phyloP scores from a whole-genome alignment of 192 early-diverging fungal species.

The Radiomyces spectabilis region DNA sequence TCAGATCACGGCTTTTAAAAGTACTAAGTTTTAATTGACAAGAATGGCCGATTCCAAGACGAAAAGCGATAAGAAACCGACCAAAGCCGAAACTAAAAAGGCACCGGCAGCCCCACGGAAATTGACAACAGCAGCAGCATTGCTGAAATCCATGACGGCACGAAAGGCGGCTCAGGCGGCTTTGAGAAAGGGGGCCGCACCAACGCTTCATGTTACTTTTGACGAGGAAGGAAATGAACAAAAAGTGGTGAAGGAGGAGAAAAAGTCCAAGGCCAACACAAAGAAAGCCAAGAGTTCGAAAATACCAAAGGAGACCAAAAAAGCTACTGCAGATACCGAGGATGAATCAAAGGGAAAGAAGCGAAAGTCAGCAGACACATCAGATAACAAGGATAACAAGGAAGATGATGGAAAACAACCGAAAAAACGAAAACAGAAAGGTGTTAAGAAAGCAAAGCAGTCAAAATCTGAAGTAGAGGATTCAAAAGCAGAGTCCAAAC shows the following conservation, averaged over 20 bases:
- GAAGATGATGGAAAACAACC: slow-evolving; percentile 1
- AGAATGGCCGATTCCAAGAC: too few relatives aligned
- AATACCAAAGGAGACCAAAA: slow-evolving; percentile 4
- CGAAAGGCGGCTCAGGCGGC: slow-evolving; percentile 9
- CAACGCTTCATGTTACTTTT: slow-evolving; percentile 6
- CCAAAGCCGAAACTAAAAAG: too few relatives aligned
- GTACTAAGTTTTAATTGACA: too few relatives aligned
- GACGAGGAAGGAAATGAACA: slow-evolving; percentile 9
- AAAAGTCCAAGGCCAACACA: slow-evolving; percentile 7
- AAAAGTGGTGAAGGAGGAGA: background rate
- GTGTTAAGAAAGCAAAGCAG: background rate
- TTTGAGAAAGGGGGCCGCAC: background rate
- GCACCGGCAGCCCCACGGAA: slow-evolving; percentile 6
- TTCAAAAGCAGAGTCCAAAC: background rate
- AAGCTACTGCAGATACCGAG: background rate
- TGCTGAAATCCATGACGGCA: slow-evolving; percentile 20
- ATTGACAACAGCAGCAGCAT: slow-evolving; percentile 12
- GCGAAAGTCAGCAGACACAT: slow-evolving; percentile 2
- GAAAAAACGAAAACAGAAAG: slow-evolving; percentile 3
- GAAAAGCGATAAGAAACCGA: too few relatives aligned
- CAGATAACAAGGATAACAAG: background rate
- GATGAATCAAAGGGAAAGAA: slow-evolving; percentile 1
- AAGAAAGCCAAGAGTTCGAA: slow-evolving; percentile 6
- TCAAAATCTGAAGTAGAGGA: background rate
- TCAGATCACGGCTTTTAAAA: too few relatives aligned